These are phyloP conservation scores for Herpetospermum pedunculosum DNA, from an alignment of 306 rosid species.

Conservation along the genomic window DNA sequence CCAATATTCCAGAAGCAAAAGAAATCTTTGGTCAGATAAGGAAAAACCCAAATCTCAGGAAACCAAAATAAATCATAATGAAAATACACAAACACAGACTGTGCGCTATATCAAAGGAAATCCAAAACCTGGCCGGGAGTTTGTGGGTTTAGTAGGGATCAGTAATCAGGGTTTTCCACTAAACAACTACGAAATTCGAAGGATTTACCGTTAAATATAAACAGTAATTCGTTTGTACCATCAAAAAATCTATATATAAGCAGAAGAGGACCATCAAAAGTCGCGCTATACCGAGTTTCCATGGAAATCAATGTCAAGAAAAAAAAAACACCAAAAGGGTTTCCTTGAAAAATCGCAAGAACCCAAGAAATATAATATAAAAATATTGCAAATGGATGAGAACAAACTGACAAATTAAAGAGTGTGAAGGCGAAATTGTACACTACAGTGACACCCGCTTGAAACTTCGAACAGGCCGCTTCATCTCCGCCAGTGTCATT, in stretches of 20 bases:
- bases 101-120: not conserved
- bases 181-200: not conserved
- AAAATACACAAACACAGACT: not conserved
- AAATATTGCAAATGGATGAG: not conserved
- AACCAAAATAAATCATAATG: not conserved
- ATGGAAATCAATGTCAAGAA: not conserved
- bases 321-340: not conserved
- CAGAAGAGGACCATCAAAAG: constrained; percentile 8
- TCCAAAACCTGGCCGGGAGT: not conserved
- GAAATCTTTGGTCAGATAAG: not conserved
- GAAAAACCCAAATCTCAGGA: constrained; percentile 6
- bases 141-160: not conserved
- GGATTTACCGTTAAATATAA: constrained; percentile 6
- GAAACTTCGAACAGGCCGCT: not conserved
- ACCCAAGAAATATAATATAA: not conserved
- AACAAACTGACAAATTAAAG: constrained; percentile 2
- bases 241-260: not conserved
- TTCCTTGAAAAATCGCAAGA: not conserved
- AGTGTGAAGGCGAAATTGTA: not conserved
- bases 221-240: constrained; percentile 5
- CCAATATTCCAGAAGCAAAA: not conserved
- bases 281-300: constrained; percentile 4
- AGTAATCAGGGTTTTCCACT: not conserved
- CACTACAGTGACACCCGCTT: not conserved
- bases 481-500: not conserved